These are phyloP conservation scores for Entomortierella lignicola DNA, from an alignment of 192 early-diverging fungal species.

Conservation along the genomic window DNA sequence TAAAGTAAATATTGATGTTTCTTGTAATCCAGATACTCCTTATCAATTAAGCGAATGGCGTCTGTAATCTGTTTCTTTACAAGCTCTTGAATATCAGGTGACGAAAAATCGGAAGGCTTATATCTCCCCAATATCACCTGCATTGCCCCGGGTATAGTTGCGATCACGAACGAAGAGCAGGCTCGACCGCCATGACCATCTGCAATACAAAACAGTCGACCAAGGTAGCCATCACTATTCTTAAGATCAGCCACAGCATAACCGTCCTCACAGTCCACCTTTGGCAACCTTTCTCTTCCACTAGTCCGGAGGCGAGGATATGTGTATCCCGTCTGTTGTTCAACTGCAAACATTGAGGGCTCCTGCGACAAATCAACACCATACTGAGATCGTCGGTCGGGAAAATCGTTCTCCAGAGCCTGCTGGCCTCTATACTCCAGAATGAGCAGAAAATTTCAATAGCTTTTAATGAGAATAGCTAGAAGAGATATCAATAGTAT, in stretches of 20 bases:
- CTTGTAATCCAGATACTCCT: constrained; percentile 65
- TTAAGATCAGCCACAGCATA: constrained; percentile 63
- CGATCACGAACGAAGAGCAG: constrained; percentile 65
- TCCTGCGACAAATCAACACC: constrained; percentile 49
- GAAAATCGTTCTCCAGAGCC: constrained; percentile 35
- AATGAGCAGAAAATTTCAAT: not conserved
- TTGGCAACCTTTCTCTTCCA: constrained; percentile 59
- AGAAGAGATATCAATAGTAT: not conserved
- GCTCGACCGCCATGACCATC: constrained; percentile 71
- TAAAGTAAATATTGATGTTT: constrained; percentile 54
- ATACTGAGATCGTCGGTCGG: constrained; percentile 40
- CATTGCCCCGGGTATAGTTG: constrained; percentile 57
- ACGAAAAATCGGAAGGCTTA: constrained; percentile 38
- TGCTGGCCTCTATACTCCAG: constrained; percentile 5
- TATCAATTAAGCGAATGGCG: constrained; percentile 58
- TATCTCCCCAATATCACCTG: constrained; percentile 59
- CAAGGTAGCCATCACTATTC: constrained; percentile 43
- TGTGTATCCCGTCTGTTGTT: constrained; percentile 67
- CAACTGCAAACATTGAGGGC: constrained; percentile 63
- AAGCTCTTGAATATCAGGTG: constrained; percentile 49
- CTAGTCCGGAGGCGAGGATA: constrained; percentile 64
- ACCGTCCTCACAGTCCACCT: constrained; percentile 65
- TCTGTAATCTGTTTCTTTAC: constrained; percentile 59
- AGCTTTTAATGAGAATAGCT: not conserved
- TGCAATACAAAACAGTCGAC: constrained; percentile 63